Conservation (phyloP, 345 rosid species). For the Corymbia maculata region DNA sequence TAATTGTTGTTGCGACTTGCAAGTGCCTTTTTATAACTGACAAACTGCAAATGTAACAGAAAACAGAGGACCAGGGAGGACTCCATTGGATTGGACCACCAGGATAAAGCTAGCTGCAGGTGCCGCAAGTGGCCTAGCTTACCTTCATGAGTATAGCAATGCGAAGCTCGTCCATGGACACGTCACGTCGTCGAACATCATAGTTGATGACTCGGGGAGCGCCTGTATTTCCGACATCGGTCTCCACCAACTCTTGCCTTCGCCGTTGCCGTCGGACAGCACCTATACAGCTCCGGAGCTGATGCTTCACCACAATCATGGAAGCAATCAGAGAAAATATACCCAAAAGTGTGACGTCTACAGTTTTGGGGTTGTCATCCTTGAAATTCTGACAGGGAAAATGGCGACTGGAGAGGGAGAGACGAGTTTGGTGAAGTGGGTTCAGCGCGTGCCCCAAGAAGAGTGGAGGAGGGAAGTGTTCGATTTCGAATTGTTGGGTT, state of each 20-base stretch:
- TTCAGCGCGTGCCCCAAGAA: conserved; percentile 9
- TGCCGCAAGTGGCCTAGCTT: conserved; percentile 27
- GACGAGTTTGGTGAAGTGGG: conserved; percentile 26
- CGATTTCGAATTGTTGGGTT: conserved; percentile 23
- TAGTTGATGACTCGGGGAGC: conserved; percentile 13
- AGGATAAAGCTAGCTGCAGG: conserved; percentile 31
- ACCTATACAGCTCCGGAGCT: conserved; percentile 22
- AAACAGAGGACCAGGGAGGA: conserved; percentile 35
- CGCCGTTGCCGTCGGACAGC: conserved; percentile 3
- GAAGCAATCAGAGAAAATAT: neutral
- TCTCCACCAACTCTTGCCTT: conserved; percentile 15
- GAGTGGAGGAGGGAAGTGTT: conserved; percentile 28
- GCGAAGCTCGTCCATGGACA: conserved; percentile 28
- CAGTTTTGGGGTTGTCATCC: conserved; percentile 28
- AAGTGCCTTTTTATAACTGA: neutral
- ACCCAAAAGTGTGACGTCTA: conserved; percentile 27
- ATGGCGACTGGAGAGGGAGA: conserved; percentile 22
- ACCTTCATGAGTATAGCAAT: conserved; percentile 17
- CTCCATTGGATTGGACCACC: conserved; percentile 18
- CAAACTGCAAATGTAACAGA: neutral
- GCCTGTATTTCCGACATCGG: conserved; percentile 26
- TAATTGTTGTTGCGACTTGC: neutral
- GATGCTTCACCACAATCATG: neutral
- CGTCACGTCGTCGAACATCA: conserved; percentile 24
- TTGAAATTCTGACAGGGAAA: conserved; percentile 33